Conservation (phyloP, 1,284 basidiomycete genomes). For the Pseudozyma hubeiensis region DNA sequence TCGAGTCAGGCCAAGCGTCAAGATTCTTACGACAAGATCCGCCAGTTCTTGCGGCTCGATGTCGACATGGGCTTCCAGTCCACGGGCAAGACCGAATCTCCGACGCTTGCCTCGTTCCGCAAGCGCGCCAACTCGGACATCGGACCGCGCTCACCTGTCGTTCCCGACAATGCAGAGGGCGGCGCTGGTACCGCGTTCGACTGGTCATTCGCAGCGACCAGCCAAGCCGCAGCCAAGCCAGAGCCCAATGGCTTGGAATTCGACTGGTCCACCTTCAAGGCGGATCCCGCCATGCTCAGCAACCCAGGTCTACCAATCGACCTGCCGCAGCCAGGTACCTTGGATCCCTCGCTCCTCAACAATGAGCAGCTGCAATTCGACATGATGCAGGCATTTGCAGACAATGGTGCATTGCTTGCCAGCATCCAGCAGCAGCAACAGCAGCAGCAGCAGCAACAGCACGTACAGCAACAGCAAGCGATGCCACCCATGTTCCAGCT, state of each 20-base stretch:
- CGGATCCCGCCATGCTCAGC: constrained; percentile 11
- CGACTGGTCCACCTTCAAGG: constrained; percentile 33
- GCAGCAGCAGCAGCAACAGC: constrained; percentile 23
- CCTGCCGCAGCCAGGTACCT: constrained; percentile 26
- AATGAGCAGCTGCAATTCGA: constrained; percentile 9
- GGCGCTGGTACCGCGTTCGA: constrained; percentile 33
- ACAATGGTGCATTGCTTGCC: constrained; percentile 11
- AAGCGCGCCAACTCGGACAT: constrained; percentile 57
- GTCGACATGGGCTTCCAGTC: constrained; percentile 59
- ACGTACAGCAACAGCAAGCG: constrained; percentile 21
- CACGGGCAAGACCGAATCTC: constrained; percentile 44
- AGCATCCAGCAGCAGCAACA: constrained; percentile 31
- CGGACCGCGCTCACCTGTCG: constrained; percentile 47
- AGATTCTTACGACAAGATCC: constrained; percentile 58
- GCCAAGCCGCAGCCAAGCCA: constrained; percentile 14
- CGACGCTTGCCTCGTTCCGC: constrained; percentile 41
- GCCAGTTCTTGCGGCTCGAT: constrained; percentile 55
- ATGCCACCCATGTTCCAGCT: constrained; percentile 37
- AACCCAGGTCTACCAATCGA: constrained; percentile 13
- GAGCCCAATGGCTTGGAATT: constrained; percentile 10
- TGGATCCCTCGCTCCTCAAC: constrained; percentile 46
- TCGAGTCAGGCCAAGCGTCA: constrained; percentile 55
- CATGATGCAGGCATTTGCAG: constrained; percentile 16
- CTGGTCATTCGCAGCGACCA: constrained; percentile 32
- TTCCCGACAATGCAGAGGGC: constrained; percentile 21